Percentiles rank a stretch among this genome's conserved stretches.
Evolutionary conservation across 768 basidiomycete genomes (phyloP).

Genomic region (Leccinum incarnatum): DNA sequence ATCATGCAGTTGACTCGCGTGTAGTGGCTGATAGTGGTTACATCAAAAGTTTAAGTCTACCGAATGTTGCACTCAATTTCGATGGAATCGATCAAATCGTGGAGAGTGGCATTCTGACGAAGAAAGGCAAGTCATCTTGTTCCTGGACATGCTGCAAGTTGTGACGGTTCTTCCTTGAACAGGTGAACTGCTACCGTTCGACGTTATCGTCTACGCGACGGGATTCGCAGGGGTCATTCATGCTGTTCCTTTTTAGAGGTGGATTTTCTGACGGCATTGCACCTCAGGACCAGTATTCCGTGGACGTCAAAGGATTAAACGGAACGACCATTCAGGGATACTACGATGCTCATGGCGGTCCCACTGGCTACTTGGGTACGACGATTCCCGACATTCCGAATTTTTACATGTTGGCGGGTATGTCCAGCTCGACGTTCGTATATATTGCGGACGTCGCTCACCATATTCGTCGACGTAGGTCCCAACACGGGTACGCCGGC

Average conservation of each 20-base stretch:
- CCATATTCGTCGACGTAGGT: constrained; percentile 9
- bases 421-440: background rate
- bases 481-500: constrained; percentile 28
- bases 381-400: constrained; percentile 37
- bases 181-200: constrained; percentile 32
- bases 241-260: background rate
- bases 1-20: background rate
- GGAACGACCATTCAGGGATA: constrained; percentile 27
- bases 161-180: background rate
- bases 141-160: background rate
- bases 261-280: background rate
- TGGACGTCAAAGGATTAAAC: constrained; percentile 24
- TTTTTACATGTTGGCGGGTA: constrained; percentile 33
- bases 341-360: constrained; percentile 30
- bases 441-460: background rate
- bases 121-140: constrained; percentile 14
- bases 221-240: constrained; percentile 30
- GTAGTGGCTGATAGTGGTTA: constrained; percentile 30
- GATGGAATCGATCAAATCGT: constrained; percentile 20
- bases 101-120: constrained; percentile 24
- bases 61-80: constrained; percentile 25
- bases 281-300: constrained; percentile 19
- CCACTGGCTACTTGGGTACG: constrained; percentile 34
- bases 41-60: constrained; percentile 20
- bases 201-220: constrained; percentile 34